Evolutionary conservation across 2,329 filamentous ascomycete species (phyloP), one percentile per base, ranked within the genome.

Genomic region (Cercospora janseana): DNA sequence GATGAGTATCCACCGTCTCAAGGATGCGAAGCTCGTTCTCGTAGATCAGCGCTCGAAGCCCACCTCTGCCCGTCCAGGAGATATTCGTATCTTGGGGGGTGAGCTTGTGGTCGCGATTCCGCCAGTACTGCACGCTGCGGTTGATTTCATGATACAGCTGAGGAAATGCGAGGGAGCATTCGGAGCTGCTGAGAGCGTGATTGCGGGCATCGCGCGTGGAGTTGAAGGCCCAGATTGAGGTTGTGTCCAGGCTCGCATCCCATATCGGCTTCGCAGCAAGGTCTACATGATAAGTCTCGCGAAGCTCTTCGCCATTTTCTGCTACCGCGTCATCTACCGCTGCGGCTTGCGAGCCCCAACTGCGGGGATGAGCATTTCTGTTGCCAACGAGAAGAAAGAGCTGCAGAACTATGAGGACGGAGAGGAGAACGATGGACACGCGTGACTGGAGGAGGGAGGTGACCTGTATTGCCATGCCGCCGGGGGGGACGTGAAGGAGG

Each of bases 101-200:
- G 24, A 64, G 51, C 7, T 27, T 45, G 13, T 56, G 43, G 5
- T 47, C 31, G 24, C 52, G 49, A 15, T 58, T 28, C 9, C 50
- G 47, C 54, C 62, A 58, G 37, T 55, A 52, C 8, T 40, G 32
- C 8, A 49, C 55, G 2, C 60, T 56, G 9, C 61, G 55, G 16
- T 62, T 57, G 41, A 65, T 56, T 45, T 64, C 63, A n/a, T 55
- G 20, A 50, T 60, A 63, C 4, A 63, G 55, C 9, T 57, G 28
- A 1, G 63, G 63, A 24, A 65, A 65, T 8, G 61, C 60, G 3
- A 40, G 8, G 16, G 51, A 32, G 49, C 63, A 65, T 48, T 62
- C 59, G 8, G 23, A 23, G 13, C 31, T 27, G 32, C 6, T 38
- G 9, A 47, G 18, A 1, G 44, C 44, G 12, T 28, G 44, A 21